Percentiles rank a stretch among this genome's conserved stretches.
These are phyloP conservation scores for Floccularia luteovirens DNA, from an alignment of 768 basidiomycete species.

Conservation along the genomic window DNA sequence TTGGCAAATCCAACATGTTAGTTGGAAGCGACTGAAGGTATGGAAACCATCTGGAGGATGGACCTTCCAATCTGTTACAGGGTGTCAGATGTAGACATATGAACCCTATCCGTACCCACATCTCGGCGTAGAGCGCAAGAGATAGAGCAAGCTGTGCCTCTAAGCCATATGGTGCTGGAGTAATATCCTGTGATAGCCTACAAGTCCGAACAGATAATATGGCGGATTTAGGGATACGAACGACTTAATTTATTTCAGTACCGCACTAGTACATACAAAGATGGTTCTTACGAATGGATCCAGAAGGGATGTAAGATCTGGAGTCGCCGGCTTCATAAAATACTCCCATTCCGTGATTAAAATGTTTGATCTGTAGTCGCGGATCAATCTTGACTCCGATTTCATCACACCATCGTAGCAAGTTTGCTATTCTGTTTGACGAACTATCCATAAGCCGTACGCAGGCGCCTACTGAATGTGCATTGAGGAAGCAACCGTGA, in stretches of 20 bases:
- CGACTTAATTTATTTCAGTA: constrained; percentile 33
- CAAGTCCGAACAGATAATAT: constrained; percentile 58
- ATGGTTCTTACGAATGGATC: constrained; percentile 24
- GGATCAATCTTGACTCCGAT: constrained; percentile 40
- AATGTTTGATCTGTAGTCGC: constrained; percentile 25
- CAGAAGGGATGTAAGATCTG: constrained; percentile 19
- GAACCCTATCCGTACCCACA: constrained; percentile 27
- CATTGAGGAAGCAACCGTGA: background rate
- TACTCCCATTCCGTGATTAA: constrained; percentile 18
- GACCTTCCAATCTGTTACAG: constrained; percentile 34
- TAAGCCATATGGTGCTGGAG: constrained; percentile 42
- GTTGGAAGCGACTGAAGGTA: constrained; percentile 63
- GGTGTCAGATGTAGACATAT: constrained; percentile 2
- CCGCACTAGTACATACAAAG: constrained; percentile 1
- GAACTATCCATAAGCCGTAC: constrained; percentile 2
- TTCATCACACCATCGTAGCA: constrained; percentile 42
- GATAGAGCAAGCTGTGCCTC: constrained; percentile 55
- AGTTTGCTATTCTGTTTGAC: constrained; percentile 13
- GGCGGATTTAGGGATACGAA: constrained; percentile 52
- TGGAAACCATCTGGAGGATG: constrained; percentile 49
- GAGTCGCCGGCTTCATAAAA: constrained; percentile 24
- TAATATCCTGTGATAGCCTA: constrained; percentile 34
- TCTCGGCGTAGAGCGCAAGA: constrained; percentile 56
- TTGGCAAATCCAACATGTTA: constrained; percentile 43
- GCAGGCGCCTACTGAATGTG: background rate